Evolutionary conservation across 2,329 filamentous ascomycete genomes (phyloP).

Genomic region (Mollisia scopiformis): DNA sequence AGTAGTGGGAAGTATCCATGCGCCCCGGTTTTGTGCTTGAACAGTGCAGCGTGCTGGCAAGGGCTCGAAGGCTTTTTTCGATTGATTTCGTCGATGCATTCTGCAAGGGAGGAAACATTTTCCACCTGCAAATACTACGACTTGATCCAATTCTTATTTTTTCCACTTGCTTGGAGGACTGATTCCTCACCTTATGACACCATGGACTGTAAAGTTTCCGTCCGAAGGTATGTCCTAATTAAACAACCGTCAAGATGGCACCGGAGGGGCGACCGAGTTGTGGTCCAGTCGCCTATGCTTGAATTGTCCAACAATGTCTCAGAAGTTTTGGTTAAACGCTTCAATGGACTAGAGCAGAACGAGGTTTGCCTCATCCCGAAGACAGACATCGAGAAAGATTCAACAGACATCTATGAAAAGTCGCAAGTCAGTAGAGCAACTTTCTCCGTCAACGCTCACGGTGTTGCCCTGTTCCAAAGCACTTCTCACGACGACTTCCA

Average conservation of each 20-base stretch:
- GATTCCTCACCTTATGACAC: neutral
- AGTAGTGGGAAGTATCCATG: neutral
- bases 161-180: neutral
- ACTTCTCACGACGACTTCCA: constrained; percentile 14
- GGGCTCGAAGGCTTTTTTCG: neutral
- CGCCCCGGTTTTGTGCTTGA: neutral
- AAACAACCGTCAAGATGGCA: constrained; percentile 25
- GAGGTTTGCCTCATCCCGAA: constrained; percentile 25
- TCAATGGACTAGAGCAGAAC: constrained; percentile 24
- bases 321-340: constrained; percentile 25
- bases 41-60: neutral
- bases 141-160: neutral
- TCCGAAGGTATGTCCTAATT: constrained; percentile 29
- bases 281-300: constrained; percentile 29
- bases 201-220: constrained; percentile 19
- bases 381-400: constrained; percentile 30
- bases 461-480: constrained; percentile 23
- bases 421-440: constrained; percentile 10
- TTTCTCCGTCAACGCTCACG: constrained; percentile 22
- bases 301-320: constrained; percentile 12
- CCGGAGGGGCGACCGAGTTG: constrained; percentile 18
- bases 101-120: neutral
- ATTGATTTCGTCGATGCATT: neutral
- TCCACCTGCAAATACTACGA: no score
- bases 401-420: constrained; percentile 19